Percentiles rank a stretch among this genome's conserved stretches.
Evolutionary conservation across 2,329 filamentous ascomycete genomes (phyloP).

Genomic region (Arthrobotrys musiformis): DNA sequence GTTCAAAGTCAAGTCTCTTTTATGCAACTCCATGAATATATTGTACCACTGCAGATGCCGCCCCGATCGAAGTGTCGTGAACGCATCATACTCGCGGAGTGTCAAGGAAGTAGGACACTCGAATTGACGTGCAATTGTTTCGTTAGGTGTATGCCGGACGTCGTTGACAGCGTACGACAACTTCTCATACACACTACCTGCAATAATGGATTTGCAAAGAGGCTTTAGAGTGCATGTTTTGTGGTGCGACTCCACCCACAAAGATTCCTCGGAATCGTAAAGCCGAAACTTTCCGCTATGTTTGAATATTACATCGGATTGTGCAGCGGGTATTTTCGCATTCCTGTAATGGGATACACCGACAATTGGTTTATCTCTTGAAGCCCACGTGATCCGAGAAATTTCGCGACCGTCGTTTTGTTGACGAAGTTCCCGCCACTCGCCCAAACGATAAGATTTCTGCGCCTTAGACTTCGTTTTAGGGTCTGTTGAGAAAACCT

Average conservation of each 20-base stretch:
- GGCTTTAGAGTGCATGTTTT: neutral
- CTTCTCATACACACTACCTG: constrained; percentile 55
- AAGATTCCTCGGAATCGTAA: neutral
- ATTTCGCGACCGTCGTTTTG: neutral
- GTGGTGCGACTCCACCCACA: constrained; percentile 18
- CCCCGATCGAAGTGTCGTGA: constrained; percentile 67
- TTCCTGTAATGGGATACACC: neutral
- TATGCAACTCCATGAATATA: constrained; percentile 67
- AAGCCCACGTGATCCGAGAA: neutral
- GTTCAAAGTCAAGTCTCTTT: constrained; percentile 67
- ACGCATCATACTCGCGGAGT: constrained; percentile 68
- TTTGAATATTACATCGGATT: constrained; percentile 14
- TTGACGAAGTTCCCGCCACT: neutral
- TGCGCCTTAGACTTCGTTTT: neutral
- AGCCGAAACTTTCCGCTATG: constrained; percentile 15
- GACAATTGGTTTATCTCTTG: constrained; percentile 17
- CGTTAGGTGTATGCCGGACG: constrained; percentile 64
- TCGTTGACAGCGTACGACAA: constrained; percentile 58
- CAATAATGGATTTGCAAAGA: constrained; percentile 32
- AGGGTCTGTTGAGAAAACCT: neutral
- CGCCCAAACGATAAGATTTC: neutral
- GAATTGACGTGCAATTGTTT: constrained; percentile 67
- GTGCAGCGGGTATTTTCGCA: neutral
- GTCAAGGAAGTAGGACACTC: constrained; percentile 66
- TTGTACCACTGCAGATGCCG: constrained; percentile 69